These are phyloP conservation scores for Ogataea dorogensis DNA, from an alignment of 805 yeast genomes.

Conservation along the genomic window DNA sequence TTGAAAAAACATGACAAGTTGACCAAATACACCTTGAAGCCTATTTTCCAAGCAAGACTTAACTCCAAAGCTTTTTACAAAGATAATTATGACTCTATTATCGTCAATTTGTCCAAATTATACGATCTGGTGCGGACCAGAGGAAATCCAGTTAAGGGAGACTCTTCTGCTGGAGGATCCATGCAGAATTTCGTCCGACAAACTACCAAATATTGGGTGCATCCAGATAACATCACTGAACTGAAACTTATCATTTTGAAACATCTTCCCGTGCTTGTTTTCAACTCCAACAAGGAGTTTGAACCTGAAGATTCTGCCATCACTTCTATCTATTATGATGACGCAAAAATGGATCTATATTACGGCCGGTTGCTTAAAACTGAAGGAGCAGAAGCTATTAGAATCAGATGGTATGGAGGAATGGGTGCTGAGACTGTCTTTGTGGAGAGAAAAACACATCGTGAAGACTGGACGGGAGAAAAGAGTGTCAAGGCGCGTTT, in stretches of 20 bases:
- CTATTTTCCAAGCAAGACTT: conserved; percentile 89
- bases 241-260: conserved; percentile 87
- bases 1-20: conserved; percentile 94
- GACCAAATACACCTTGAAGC: conserved; percentile 76
- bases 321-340: conserved; percentile 94
- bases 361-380: conserved; percentile 93
- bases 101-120: conserved; percentile 82
- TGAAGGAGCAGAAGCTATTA: conserved; percentile 98
- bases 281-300: conserved; percentile 94
- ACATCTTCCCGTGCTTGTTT: conserved; percentile 95
- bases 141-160: conserved; percentile 94
- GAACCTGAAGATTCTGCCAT: conserved; percentile 94
- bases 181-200: conserved; percentile 98
- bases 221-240: conserved; percentile 96
- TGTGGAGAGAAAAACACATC: conserved; percentile 95
- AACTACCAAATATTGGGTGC: conserved; percentile 99
- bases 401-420: conserved; percentile 99
- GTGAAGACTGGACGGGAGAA: conserved; percentile 99
- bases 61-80: conserved; percentile 94
- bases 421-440: conserved; percentile 90
- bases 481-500: conserved; percentile 98
- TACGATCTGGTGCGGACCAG: conserved; percentile 94
- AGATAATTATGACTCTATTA: conserved; percentile 86
- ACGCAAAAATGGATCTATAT: conserved; percentile 83
- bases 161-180: conserved; percentile 95